Conservation (phyloP, 140 eudicot species). For the Anethum foeniculum region DNA sequence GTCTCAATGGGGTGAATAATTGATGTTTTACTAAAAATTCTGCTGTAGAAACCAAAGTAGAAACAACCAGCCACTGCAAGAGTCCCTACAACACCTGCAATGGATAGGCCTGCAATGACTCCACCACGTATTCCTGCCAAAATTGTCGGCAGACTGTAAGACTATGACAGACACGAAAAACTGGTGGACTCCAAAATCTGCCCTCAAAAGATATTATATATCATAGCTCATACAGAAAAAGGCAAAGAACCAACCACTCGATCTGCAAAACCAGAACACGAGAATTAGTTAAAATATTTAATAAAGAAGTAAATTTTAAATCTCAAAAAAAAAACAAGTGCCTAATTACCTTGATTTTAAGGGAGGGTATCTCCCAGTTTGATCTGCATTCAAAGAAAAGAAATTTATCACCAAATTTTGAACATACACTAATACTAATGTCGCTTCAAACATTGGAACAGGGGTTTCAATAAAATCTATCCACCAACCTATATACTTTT, state of each 20-base stretch:
- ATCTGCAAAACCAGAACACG: slow-evolving; percentile 42
- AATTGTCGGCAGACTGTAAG: slow-evolving; percentile 16
- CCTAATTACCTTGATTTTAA: slow-evolving; percentile 42
- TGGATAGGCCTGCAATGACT: slow-evolving; percentile 53
- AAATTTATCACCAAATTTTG: neutral
- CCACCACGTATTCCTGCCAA: slow-evolving; percentile 51
- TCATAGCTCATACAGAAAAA: neutral
- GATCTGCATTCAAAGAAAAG: slow-evolving; percentile 40
- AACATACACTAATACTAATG: neutral
- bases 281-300: slow-evolving; percentile 17
- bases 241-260: slow-evolving; percentile 41
- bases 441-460: neutral
- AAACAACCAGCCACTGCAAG: slow-evolving; percentile 35
- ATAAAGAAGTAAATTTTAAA: neutral
- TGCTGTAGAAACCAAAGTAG: slow-evolving; percentile 38
- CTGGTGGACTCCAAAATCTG: slow-evolving; percentile 9
- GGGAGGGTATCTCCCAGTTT: slow-evolving; percentile 63
- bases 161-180: slow-evolving; percentile 13
- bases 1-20: slow-evolving; percentile 24
- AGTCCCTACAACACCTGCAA: slow-evolving; percentile 46
- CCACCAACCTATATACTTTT: no score
- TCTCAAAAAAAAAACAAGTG: neutral
- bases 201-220: neutral
- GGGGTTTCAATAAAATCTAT: neutral
- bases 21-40: slow-evolving; percentile 34